Evolutionary conservation across 140 eudicot species (phyloP).

Genomic region (Bidens hawaiensis): DNA sequence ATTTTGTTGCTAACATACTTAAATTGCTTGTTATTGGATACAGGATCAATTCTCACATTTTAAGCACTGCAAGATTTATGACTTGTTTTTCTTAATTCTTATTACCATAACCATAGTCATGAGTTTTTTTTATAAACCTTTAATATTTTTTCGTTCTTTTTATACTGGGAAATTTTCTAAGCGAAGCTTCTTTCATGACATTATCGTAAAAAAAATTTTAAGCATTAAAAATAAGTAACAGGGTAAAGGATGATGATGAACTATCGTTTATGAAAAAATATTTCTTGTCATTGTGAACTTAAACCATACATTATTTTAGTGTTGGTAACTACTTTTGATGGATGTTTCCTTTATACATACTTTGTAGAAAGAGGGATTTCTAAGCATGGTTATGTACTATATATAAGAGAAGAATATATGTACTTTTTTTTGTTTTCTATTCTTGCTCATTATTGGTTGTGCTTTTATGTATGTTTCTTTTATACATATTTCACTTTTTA

Average conservation of each 20-base stretch:
- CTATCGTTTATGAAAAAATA: neutral
- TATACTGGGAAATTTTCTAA: too few species aligned
- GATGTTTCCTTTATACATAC: too few species aligned
- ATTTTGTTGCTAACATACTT: neutral
- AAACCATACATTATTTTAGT: neutral
- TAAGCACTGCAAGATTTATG: neutral
- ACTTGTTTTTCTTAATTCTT: neutral
- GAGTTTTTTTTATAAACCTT: too few species aligned
- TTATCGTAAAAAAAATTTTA: too few species aligned
- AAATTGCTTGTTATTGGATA: neutral
- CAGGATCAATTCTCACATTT: neutral
- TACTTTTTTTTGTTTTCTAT: slow-evolving; percentile 18
- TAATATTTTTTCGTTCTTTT: too few species aligned
- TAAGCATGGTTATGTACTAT: slow-evolving; percentile 3
- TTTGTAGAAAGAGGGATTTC: neutral
- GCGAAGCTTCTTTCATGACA: too few species aligned
- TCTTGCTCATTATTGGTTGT: neutral
- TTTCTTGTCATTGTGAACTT: neutral
- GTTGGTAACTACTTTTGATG: neutral
- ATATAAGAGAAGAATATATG: neutral
- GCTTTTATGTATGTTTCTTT: slow-evolving; percentile 2
- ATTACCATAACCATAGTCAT: neutral
- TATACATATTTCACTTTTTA: slow-evolving; percentile 1
- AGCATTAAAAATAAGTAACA: neutral
- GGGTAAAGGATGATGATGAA: slow-evolving; percentile 4